Percentiles rank a stretch among this genome's conserved stretches.
These are phyloP conservation scores for Candida sanyaensis DNA, from an alignment of 1,139 yeast species.

Conservation along the genomic window DNA sequence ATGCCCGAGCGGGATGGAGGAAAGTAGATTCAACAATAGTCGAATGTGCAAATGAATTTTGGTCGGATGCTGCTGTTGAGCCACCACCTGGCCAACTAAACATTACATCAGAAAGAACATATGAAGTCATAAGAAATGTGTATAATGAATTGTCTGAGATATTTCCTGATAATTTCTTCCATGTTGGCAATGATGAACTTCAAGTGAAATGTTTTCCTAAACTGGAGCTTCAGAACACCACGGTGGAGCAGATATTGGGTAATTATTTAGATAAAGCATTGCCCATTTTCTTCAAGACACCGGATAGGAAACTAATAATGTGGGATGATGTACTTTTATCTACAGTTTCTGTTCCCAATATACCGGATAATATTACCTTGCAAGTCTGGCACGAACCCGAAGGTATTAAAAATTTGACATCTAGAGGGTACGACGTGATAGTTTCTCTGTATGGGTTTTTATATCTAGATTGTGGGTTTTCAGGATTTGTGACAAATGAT, in stretches of 20 bases:
- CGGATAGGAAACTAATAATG: constrained; percentile 35
- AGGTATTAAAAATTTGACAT: constrained; percentile 30
- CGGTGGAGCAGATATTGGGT: constrained; percentile 34
- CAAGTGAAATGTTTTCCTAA: constrained; percentile 36
- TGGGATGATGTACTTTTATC: constrained; percentile 50
- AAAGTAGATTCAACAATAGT: constrained; percentile 35
- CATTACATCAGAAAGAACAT: constrained; percentile 35
- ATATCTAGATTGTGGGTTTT: constrained; percentile 51
- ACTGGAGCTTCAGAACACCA: constrained; percentile 7
- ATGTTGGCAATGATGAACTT: constrained; percentile 50
- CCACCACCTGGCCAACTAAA: constrained; percentile 53
- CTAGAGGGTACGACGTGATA: constrained; percentile 44
- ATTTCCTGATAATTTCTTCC: constrained; percentile 43
- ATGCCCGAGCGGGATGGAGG: constrained; percentile 47
- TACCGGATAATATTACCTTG: constrained; percentile 35
- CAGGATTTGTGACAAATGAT: constrained; percentile 44
- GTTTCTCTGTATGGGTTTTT: constrained; percentile 39
- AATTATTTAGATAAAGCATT: constrained; percentile 40
- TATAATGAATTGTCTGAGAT: constrained; percentile 36
- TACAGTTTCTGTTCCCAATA: constrained; percentile 21
- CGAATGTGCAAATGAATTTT: constrained; percentile 32
- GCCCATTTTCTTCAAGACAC: constrained; percentile 33
- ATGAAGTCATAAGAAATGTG: constrained; percentile 35
- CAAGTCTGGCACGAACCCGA: constrained; percentile 42
- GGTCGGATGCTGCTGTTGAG: constrained; percentile 36